phyloP scores from a whole-genome alignment of 2,329 filamentous ascomycete genomes.

The Polychaeton citri region DNA sequence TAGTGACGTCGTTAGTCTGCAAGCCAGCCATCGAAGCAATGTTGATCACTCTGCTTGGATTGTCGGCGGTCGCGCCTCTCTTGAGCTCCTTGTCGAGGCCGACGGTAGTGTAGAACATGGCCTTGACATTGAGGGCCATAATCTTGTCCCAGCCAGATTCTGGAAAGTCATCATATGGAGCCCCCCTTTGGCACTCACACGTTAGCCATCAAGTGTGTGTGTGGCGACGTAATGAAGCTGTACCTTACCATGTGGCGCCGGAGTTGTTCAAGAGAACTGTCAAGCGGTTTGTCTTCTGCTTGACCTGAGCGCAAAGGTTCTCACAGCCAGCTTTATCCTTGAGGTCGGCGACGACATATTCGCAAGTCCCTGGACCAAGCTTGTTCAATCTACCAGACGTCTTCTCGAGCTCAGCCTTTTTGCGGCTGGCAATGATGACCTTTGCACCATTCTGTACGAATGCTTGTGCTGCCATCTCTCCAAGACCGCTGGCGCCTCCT shows the following conservation, averaged over 20 bases:
- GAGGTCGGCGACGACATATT: conserved; percentile 32
- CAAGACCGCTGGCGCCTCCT: conserved; percentile 33
- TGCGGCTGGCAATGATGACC: conserved; percentile 30
- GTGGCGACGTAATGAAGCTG: neutral
- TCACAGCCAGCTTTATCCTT: conserved; percentile 30
- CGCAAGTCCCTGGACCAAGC: conserved; percentile 31
- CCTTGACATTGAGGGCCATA: conserved; percentile 19
- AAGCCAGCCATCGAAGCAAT: conserved; percentile 33
- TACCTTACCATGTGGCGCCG: conserved; percentile 24
- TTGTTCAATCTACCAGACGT: conserved; percentile 29
- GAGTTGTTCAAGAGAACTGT: conserved; percentile 35
- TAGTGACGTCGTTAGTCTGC: conserved; percentile 32
- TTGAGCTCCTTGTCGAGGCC: conserved; percentile 31
- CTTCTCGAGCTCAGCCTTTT: conserved; percentile 31
- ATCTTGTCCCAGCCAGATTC: conserved; percentile 46
- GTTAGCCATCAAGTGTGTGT: neutral
- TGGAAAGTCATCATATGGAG: conserved; percentile 44
- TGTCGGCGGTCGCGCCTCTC: conserved; percentile 26
- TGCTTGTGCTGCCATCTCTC: conserved; percentile 34
- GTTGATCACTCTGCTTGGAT: conserved; percentile 32
- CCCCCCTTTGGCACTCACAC: conserved; percentile 32
- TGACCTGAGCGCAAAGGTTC: conserved; percentile 28
- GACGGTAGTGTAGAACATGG: conserved; percentile 34
- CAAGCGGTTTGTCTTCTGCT: conserved; percentile 31
- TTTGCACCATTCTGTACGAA: conserved; percentile 31